phyloP scores from a whole-genome alignment of 164 flowering plant genomes.

The Vitis rupestris region DNA sequence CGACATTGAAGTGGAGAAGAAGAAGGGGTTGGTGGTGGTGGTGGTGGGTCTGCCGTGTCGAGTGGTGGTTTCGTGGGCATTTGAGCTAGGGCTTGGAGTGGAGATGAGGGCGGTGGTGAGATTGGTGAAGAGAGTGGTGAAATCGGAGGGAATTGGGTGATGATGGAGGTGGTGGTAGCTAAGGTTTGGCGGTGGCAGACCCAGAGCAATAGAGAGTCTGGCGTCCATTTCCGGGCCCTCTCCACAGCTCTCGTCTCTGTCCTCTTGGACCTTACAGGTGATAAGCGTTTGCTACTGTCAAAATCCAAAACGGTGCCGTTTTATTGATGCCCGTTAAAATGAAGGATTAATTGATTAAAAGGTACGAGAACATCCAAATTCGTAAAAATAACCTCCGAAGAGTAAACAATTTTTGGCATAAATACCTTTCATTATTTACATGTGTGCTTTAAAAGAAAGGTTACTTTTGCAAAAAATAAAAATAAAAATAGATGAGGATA shows the following conservation, averaged over 20 bases:
- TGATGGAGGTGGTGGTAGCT: slow-evolving; percentile 14
- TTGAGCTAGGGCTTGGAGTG: slow-evolving; percentile 4
- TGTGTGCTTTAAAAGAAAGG: too few species aligned
- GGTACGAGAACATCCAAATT: too few species aligned
- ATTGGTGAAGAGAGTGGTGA: slow-evolving; percentile 28
- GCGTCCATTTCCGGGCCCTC: slow-evolving; percentile 27
- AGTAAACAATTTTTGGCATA: too few species aligned
- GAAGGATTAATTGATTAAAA: too few species aligned
- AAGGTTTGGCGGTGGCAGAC: slow-evolving; percentile 27
- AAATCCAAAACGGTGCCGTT: too few species aligned
- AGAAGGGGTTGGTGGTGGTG: slow-evolving; percentile 2
- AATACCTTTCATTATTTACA: too few species aligned
- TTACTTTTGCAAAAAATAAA: too few species aligned
- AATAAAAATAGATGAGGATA: too few species aligned
- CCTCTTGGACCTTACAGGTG: too few species aligned
- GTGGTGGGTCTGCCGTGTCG: background rate
- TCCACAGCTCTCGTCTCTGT: background rate
- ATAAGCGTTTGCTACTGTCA: too few species aligned
- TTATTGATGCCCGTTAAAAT: too few species aligned
- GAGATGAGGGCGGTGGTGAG: slow-evolving; percentile 2
- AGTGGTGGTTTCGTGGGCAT: slow-evolving; percentile 9
- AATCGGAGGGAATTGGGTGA: slow-evolving; percentile 24
- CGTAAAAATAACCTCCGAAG: too few species aligned
- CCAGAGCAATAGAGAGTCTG: slow-evolving; percentile 30
- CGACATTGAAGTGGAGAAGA: slow-evolving; percentile 30